These are phyloP conservation scores for Filosporella fistucella DNA, from an alignment of 495 filamentous ascomycete species.

Conservation along the genomic window DNA sequence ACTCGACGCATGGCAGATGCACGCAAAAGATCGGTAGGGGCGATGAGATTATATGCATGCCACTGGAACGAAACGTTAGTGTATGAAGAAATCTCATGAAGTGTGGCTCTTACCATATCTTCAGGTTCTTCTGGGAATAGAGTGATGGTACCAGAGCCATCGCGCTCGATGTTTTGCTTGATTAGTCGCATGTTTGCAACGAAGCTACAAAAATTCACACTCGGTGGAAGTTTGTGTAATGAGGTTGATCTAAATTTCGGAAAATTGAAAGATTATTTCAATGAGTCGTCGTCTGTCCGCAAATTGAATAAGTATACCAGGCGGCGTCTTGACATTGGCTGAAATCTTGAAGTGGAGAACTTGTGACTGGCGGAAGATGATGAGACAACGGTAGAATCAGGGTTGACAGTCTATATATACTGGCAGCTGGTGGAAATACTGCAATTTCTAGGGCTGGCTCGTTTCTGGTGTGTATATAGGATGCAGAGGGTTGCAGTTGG, in stretches of 20 bases:
- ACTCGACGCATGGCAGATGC: slow-evolving; percentile 83
- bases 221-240: neutral
- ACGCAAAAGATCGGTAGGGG: slow-evolving; percentile 69
- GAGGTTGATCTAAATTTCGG: neutral
- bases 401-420: too few relatives aligned
- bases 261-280: slow-evolving; percentile 3
- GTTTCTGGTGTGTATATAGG: too few relatives aligned
- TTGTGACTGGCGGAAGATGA: too few relatives aligned
- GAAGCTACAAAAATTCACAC: too few relatives aligned
- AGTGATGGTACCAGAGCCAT: slow-evolving; percentile 75
- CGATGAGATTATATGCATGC: slow-evolving; percentile 95
- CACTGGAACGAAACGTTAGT: slow-evolving; percentile 49
- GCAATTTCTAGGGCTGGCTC: too few relatives aligned
- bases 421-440: too few relatives aligned
- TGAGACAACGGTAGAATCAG: too few relatives aligned
- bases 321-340: slow-evolving; percentile 2
- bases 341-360: too few relatives aligned
- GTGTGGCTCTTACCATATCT: slow-evolving; percentile 69
- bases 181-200: slow-evolving; percentile 56
- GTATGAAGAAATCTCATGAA: slow-evolving; percentile 1
- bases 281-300: slow-evolving; percentile 7
- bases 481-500: too few relatives aligned
- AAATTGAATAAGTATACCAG: neutral
- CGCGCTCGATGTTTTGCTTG: slow-evolving; percentile 66
- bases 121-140: slow-evolving; percentile 88